A percentile compares a stretch with the other conserved stretches of the same genome.
phyloP scores from a whole-genome alignment of 2,329 filamentous ascomycete species.

The Shiraia sp. region DNA sequence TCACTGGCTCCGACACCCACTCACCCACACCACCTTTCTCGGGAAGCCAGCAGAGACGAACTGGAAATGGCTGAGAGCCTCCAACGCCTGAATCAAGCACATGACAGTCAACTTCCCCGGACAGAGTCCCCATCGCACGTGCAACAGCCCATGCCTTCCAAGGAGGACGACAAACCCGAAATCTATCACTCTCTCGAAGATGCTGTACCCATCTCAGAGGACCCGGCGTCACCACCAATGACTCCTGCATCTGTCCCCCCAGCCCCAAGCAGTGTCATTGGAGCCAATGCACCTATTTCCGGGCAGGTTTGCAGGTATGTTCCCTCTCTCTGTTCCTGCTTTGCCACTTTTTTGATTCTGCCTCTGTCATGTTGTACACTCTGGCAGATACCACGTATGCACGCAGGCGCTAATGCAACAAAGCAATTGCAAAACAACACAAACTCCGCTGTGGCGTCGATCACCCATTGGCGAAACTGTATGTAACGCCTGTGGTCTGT shows the following conservation, averaged over 20 bases:
- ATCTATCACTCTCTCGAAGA: conserved; percentile 49
- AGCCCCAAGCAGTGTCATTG: conserved; percentile 16
- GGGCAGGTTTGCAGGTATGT: conserved; percentile 75
- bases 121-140: conserved; percentile 18
- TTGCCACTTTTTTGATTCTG: background rate
- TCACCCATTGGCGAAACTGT: conserved; percentile 93
- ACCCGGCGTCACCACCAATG: conserved; percentile 25
- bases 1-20: conserved; percentile 43
- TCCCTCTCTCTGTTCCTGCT: conserved; percentile 1
- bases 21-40: conserved; percentile 44
- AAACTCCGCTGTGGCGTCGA: conserved; percentile 91
- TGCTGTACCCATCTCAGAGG: conserved; percentile 35
- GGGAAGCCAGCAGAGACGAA: conserved; percentile 54
- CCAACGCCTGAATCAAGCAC: conserved; percentile 49
- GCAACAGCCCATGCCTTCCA: conserved; percentile 20
- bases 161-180: conserved; percentile 29
- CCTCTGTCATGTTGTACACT: conserved; percentile 5
- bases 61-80: conserved; percentile 55
- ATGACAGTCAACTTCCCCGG: conserved; percentile 35
- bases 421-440: conserved; percentile 93
- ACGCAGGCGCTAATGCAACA: conserved; percentile 17
- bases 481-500: conserved; percentile 96
- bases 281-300: conserved; percentile 48
- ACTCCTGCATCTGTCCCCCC: conserved; percentile 23
- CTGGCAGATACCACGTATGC: conserved; percentile 3